These are phyloP conservation scores for Agastache rugosa DNA, from an alignment of 257 asterid species.

Conservation along the genomic window DNA sequence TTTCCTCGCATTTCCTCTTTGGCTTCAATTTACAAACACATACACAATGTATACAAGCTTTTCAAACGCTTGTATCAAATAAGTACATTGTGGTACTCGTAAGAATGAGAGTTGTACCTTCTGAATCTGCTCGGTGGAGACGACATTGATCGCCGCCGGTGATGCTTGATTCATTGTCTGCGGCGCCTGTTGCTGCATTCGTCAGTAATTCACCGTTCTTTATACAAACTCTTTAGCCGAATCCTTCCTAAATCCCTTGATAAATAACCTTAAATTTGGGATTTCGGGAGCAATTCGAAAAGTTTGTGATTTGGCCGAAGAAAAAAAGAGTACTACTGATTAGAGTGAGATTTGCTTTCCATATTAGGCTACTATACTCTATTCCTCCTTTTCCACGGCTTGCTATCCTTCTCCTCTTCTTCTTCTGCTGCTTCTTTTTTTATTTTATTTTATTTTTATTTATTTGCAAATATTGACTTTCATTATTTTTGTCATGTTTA, in stretches of 20 bases:
- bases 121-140: constrained; percentile 98
- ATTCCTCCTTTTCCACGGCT: constrained; percentile 16
- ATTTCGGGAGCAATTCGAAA: background rate
- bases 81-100: background rate
- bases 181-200: constrained; percentile 50
- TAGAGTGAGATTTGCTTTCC: background rate
- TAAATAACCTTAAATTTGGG: constrained; percentile 38
- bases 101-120: constrained; percentile 57
- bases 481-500: background rate
- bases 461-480: background rate
- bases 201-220: constrained; percentile 20
- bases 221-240: background rate
- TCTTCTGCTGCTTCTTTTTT: background rate
- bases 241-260: constrained; percentile 30
- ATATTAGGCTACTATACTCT: background rate
- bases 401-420: background rate
- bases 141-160: constrained; percentile 60
- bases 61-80: background rate
- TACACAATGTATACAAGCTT: background rate
- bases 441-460: background rate
- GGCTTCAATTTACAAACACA: background rate
- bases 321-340: background rate
- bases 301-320: background rate
- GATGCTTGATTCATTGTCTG: constrained; percentile 56
- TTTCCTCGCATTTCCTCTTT: background rate